Evolutionary conservation across 306 rosid species (phyloP), one percentile per base, ranked within the genome.

Genomic region (Nissolia schottii): DNA sequence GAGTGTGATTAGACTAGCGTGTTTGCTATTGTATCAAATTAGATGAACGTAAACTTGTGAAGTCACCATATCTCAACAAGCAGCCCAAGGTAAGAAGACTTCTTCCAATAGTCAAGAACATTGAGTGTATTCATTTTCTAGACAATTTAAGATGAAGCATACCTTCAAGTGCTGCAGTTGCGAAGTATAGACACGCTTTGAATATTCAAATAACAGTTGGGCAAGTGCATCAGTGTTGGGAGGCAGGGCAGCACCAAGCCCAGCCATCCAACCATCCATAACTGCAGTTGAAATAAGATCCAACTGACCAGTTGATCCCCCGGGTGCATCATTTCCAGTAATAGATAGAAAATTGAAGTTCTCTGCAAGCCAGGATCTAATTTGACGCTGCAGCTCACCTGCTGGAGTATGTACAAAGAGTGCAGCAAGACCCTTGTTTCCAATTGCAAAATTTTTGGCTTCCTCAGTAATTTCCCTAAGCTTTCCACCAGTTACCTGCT

Each of bases 201-300:
- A 81, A 81, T 89, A 89, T 83, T 87, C 91, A 22, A 84, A 84
- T 64, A 91, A 70, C 77, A 91, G 97, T 83, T 87, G 92, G 58
- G 96, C 97, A 63, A 89, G 91, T 23, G 96, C 97, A 85, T 91
- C 97, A 24, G 96, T 89, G 16, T 77, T 70, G 66, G 91, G 91
- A 81, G 91, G 96, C 71, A 78, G 43, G 5, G 96, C 91, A 79
- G 93, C 90, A 73, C 97, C 96, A 61, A 91, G 96, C 67, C 96
- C 96, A 69, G 93, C 96, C 93, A 89, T 87, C 96, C 97, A 91
- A 73, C 97, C 96, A 84, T 91, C 97, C 96, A 91, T 87, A 75
- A 91, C 85, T 43, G 96, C 94, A 68, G 96, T 91, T 60, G 97
- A 89, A 81, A 89, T 90, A 75, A 91, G 96, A 81, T 91, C 97